These are phyloP conservation scores for Fusarium coffeatum DNA, from an alignment of 2,329 filamentous ascomycete genomes.

Conservation along the genomic window DNA sequence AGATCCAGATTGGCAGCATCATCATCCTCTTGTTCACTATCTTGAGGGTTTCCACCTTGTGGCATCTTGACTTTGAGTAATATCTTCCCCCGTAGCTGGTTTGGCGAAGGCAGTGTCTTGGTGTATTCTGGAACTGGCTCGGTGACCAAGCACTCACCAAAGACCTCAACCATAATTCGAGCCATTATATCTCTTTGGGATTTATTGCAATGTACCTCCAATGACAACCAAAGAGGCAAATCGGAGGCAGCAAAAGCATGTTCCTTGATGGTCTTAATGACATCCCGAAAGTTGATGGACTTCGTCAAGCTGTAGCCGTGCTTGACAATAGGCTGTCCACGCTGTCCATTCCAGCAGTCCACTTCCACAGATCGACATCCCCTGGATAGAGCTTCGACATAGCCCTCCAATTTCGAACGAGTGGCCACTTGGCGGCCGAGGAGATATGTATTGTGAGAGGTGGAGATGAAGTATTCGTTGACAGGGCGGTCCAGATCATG, in stretches of 20 bases:
- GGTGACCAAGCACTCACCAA: background rate
- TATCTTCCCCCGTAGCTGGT: slow-evolving; percentile 6
- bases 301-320: slow-evolving; percentile 32
- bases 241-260: slow-evolving; percentile 19
- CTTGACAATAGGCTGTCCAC: slow-evolving; percentile 25
- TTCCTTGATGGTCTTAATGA: background rate
- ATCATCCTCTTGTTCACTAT: rapidly evolving
- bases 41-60: background rate
- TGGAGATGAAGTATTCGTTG: slow-evolving; percentile 32
- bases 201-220: slow-evolving; percentile 18
- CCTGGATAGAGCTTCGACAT: slow-evolving; percentile 4
- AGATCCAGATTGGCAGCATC: background rate
- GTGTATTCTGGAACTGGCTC: background rate
- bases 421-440: slow-evolving; percentile 21
- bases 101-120: background rate
- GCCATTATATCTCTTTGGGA: slow-evolving; percentile 13
- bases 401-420: slow-evolving; percentile 16
- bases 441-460: slow-evolving; percentile 33
- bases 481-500: slow-evolving; percentile 5
- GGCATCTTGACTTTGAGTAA: slow-evolving; percentile 18
- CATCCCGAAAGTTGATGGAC: slow-evolving; percentile 14
- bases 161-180: slow-evolving; percentile 15
- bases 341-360: slow-evolving; percentile 25
- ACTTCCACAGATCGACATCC: slow-evolving; percentile 27
- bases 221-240: slow-evolving; percentile 20